Evolutionary conservation across 495 filamentous ascomycete genomes (phyloP), one percentile per base, ranked within the genome.

Genomic region (Xylaria castorea): DNA sequence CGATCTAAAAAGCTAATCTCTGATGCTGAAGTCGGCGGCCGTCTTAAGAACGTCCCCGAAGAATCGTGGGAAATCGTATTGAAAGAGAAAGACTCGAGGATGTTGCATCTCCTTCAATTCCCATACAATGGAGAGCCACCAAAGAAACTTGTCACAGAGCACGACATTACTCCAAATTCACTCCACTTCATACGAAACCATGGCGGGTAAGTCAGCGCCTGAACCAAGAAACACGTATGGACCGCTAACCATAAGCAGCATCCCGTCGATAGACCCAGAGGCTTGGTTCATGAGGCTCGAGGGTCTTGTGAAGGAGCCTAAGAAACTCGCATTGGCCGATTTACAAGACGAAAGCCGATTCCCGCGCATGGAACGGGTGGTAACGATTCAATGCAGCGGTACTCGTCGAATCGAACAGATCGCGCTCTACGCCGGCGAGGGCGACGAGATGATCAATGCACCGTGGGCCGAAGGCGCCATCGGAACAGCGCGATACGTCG

Each of bases 121-220:
- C 91, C 90, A 0, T 92, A 92, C 80, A 92, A 92, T 55, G 91
- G 90, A 9, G 91, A 93, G 71, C 86, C 90, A 0, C 89, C 89
- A 9, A 84, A 86, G 71, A 80, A 73, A 66, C 81, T 85, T 2
- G 79, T 86, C 5, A 86, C 85, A 0, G 76, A 81, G 25, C 80
- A 87, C n/a, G 79, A 81, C 2, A 83, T 93, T 73, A 92, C 90
- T 0, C 83, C 84, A 0, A 92, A 91, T 63, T 66, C 83, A 6
- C 82, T 90, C 8, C 86, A 89, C 73, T 92, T 91, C 71, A 88
- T 93, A 0, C 87, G 91, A 25, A 93, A 92, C 70, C 91, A 92
- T 69, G 90, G 90, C 22, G 81, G 82, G 71, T 16, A 61, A 73
- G 71, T 69, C 30, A 18, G 9, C 22, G 0, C 34, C 42, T 3